Evolutionary conservation across 768 basidiomycete species (phyloP), one percentile per base, ranked within the genome.

Genomic region (Piloderma croceum): DNA sequence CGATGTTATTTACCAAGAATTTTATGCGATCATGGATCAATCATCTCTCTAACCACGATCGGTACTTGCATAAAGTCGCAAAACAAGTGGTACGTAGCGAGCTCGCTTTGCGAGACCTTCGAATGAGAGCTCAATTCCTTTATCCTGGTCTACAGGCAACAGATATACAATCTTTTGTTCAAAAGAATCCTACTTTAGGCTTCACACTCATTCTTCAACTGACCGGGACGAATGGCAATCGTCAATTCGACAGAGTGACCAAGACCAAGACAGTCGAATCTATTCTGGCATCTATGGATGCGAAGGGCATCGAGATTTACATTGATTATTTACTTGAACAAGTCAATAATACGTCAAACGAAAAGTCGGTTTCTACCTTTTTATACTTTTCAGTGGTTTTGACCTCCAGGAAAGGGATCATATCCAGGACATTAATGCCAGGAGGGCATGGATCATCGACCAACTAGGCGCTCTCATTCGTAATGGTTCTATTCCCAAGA

Each of bases 1-100:
- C 89, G 0, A 81, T 90, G 74, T 69, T 98, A 24, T 92, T 99
- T 59, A 93, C 89, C 15, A 84, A 83, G 52, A 92, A 96, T 59
- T 88, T 96, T 54, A 92, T 97, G 86, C 82, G 91, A 25, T 83
- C 84, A 25, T 94, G 93, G 90, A 93, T 94, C 44, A 94, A 94
- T 57, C 92, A 98, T 60, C 71, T 99, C 17, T 86, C 90, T 0
- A 82, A 88, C 39, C 73, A 73, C 33, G 93, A 97, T 60, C 77
- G 91, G 37, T 85, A 91, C 57, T 64, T 98, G 34, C 88, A 94
- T 67, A 92, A 90, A 61, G 82, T 84, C 13, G 90, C 94, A 2
- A 75, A 74, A 43, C 80, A 88, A 59, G 81, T 90, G 56, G 94
- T 87, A 51, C 32, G 82, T 45, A 31, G 12, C 2, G 25, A 32